Conservation (phyloP, 208 protist genomes). For the Spongospora subterranea region DNA sequence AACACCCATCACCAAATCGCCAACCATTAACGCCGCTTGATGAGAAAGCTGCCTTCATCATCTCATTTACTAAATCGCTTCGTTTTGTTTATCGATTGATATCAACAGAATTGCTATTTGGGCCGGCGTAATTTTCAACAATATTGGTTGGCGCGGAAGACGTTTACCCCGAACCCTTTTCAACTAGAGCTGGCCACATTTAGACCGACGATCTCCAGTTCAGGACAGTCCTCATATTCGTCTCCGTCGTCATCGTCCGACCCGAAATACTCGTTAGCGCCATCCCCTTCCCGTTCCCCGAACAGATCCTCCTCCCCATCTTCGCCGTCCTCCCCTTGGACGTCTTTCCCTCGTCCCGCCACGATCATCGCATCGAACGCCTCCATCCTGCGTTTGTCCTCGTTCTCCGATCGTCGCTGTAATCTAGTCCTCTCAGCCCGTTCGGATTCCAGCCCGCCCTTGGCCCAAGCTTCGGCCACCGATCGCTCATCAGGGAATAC, state of each 20-base stretch:
- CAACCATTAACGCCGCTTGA: too few relatives aligned
- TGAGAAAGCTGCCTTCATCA: too few relatives aligned
- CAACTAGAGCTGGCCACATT: background rate
- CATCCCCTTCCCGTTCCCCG: background rate
- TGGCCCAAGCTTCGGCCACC: constrained; percentile 69
- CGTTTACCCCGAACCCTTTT: background rate
- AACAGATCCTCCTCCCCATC: background rate
- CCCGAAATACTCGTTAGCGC: background rate
- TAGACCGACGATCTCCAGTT: constrained; percentile 32
- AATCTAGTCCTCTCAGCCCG: constrained; percentile 59
- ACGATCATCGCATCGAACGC: constrained; percentile 32
- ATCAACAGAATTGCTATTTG: too few relatives aligned
- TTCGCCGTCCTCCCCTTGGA: background rate
- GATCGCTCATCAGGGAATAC: constrained; percentile 76
- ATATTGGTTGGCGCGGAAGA: too few relatives aligned
- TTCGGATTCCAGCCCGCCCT: constrained; percentile 66
- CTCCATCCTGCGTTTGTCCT: background rate
- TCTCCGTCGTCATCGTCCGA: background rate
- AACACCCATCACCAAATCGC: too few relatives aligned
- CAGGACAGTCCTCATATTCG: background rate
- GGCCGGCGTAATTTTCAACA: too few relatives aligned
- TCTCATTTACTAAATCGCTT: too few relatives aligned
- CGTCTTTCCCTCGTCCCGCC: background rate
- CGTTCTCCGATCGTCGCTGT: constrained; percentile 47
- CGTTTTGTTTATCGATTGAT: too few relatives aligned